Evolutionary conservation across 1,139 yeast species (phyloP).

Genomic region (Scheffersomyces quercinus): DNA sequence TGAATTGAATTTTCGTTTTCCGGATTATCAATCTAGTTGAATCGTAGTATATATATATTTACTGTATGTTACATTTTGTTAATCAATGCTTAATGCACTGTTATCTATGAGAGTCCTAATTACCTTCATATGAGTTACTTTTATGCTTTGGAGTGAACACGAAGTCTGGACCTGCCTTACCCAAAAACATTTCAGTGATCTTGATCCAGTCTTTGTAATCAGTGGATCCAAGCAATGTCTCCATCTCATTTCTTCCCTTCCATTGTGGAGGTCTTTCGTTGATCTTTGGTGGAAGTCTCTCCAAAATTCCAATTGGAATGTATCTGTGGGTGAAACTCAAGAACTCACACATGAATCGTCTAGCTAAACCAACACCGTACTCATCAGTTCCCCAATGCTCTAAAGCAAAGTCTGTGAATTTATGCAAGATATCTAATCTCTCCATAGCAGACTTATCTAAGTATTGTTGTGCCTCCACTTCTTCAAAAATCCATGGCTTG

Average conservation of each 20-base stretch:
- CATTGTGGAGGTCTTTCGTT: constrained; percentile 94
- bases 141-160: constrained; percentile 91
- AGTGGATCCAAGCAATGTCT: constrained; percentile 80
- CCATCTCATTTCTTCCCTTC: constrained; percentile 93
- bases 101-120: too few relatives aligned
- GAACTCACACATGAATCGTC: constrained; percentile 93
- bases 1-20: neutral
- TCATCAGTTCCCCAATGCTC: constrained; percentile 99
- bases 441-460: constrained; percentile 89
- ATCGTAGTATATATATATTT: neutral
- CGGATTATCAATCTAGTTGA: neutral
- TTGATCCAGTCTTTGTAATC: constrained; percentile 96
- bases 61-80: neutral
- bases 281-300: constrained; percentile 80
- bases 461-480: constrained; percentile 84
- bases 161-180: constrained; percentile 75
- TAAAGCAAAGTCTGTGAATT: constrained; percentile 76
- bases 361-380: constrained; percentile 83
- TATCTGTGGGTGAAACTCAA: constrained; percentile 92
- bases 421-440: constrained; percentile 71
- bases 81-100: neutral
- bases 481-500: constrained; percentile 99
- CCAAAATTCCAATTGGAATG: constrained; percentile 91
- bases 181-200: constrained; percentile 93
- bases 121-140: constrained; percentile 68